phyloP scores from a whole-genome alignment of 345 rosid genomes.

The Barbarea vulgaris region DNA sequence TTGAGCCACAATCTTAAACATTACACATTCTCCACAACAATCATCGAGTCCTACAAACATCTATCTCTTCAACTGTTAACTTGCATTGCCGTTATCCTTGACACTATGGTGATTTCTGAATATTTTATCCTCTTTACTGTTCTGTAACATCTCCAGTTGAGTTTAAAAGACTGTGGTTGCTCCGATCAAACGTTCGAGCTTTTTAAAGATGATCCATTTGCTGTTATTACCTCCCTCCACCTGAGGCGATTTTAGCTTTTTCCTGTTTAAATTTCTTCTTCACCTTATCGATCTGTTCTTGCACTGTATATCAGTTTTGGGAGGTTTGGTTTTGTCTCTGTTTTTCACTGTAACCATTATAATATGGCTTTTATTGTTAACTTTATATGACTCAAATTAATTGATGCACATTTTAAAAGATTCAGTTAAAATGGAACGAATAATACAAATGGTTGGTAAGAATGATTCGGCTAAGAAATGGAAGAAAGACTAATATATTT shows the following conservation, averaged over 20 bases:
- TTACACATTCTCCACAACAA: constrained; percentile 5
- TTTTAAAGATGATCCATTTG: constrained; percentile 67
- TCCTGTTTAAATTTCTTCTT: constrained; percentile 81
- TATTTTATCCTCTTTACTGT: constrained; percentile 37
- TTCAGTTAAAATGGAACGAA: neutral
- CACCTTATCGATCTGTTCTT: constrained; percentile 90
- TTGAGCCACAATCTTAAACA: neutral
- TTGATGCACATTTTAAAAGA: neutral
- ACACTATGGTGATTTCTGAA: neutral
- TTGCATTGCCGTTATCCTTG: constrained; percentile 7
- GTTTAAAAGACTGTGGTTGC: constrained; percentile 45
- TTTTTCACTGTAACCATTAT: no score
- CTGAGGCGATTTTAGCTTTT: constrained; percentile 55
- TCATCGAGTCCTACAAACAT: neutral
- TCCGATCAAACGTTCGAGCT: constrained; percentile 57
- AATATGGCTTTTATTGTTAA: no score
- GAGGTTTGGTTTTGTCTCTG: constrained; percentile 55
- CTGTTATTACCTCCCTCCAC: constrained; percentile 46
- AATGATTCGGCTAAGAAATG: neutral
- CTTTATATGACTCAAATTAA: no score
- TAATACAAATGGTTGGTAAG: neutral
- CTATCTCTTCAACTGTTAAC: neutral
- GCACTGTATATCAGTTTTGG: constrained; percentile 74
- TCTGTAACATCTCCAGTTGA: constrained; percentile 63
- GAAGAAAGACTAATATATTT: neutral